Evolutionary conservation across 1,139 yeast species (phyloP), one percentile per base, ranked within the genome.

Genomic region (Suhomyces bolitotheri): DNA sequence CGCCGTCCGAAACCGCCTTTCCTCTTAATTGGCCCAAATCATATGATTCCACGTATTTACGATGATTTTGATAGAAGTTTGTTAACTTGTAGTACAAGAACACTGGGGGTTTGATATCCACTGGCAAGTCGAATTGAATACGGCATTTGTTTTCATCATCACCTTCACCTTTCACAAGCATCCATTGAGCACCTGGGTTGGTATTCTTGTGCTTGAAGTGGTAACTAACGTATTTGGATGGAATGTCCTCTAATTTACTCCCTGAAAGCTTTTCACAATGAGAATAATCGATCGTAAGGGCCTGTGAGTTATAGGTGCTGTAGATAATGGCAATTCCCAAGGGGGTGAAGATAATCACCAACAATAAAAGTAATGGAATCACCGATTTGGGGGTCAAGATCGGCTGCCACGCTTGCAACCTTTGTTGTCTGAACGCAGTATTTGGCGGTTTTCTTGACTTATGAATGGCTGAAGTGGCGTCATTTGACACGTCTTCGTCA

Each of bases 321-420:
- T 72, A 66, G 16, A 82, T 54, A 33, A 84, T 70, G 8, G 83
- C 90, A 16, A 82, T 73, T 1, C 94, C 94, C 38, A 84, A 69
- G 0, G 92, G 92, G 1, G 84, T 80, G 58, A 82, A 82, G 11
- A 84, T 71, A n/a, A 81, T 61, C 0, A 85, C 83, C 21, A 80
- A 56, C 17, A 82, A 44, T 14, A 82, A 63, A 25, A 84, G 61
- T 20, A 83, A 60, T 4, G 92, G 92, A 16, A 84, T 68, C 35
- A 83, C 89, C n/a, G 84, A 74, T 46, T 76, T 80, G 3, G 92
- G 90, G 1, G 89, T 80, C 38, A 84, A 68, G 30, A 83, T 81
- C 0, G 92, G 92, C 58, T 84, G 92, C 92, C 92, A 84, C 40
- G 92, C 83, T 53, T 82, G 82, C 36, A 71, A 57, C 40, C 75